Evolutionary conservation across 2,329 filamentous ascomycete genomes (phyloP).

Genomic region (Calonectria hongkongensis): DNA sequence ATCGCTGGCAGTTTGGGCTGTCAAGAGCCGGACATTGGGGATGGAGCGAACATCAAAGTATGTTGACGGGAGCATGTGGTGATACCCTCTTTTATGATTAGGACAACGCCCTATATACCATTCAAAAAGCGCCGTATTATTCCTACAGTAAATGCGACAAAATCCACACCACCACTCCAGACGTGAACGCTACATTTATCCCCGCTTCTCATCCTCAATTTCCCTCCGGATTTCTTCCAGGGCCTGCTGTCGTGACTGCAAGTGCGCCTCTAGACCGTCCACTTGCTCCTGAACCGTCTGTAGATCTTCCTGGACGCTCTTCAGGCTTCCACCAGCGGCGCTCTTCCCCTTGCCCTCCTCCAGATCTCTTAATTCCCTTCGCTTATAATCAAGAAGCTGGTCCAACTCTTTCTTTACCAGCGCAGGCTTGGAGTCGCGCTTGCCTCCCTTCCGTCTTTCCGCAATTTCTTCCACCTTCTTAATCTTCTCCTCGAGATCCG

Average conservation of each 20-base stretch:
- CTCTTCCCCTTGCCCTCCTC: slow-evolving; percentile 82
- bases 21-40: slow-evolving; percentile 72
- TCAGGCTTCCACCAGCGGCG: slow-evolving; percentile 82
- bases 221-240: slow-evolving; percentile 86
- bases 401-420: slow-evolving; percentile 96
- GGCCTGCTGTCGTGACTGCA: slow-evolving; percentile 83
- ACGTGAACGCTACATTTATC: slow-evolving; percentile 60
- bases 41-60: slow-evolving; percentile 67
- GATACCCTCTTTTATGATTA: slow-evolving; percentile 45
- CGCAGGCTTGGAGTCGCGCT: slow-evolving; percentile 87
- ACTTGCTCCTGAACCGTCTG: slow-evolving; percentile 95
- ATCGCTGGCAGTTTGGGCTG: slow-evolving; percentile 70
- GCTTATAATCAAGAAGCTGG: slow-evolving; percentile 96
- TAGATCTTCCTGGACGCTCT: slow-evolving; percentile 89
- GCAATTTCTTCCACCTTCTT: slow-evolving; percentile 85
- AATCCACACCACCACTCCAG: slow-evolving; percentile 40
- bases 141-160: slow-evolving; percentile 51
- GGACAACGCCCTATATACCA: slow-evolving; percentile 51
- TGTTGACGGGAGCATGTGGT: slow-evolving; percentile 69
- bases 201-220: slow-evolving; percentile 89
- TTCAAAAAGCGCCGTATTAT: slow-evolving; percentile 54
- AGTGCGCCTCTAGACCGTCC: slow-evolving; percentile 89
- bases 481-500: slow-evolving; percentile 92
- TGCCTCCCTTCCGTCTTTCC: slow-evolving; percentile 77
- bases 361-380: slow-evolving; percentile 83